phyloP scores from a whole-genome alignment of 1,284 basidiomycete genomes.

The Inonotus obliquus region DNA sequence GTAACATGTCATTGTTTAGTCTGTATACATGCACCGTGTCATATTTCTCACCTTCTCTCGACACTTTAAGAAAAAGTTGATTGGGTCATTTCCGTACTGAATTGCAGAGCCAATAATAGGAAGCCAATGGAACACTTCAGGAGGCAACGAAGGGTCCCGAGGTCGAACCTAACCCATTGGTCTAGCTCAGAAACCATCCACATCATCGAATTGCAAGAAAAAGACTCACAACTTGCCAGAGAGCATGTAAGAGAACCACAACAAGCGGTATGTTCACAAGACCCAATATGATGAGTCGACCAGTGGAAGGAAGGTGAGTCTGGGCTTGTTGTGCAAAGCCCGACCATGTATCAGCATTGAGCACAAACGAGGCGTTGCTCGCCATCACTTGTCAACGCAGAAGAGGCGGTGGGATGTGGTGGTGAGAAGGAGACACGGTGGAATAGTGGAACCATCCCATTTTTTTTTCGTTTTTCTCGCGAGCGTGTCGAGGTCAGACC shows the following conservation, averaged over 20 bases:
- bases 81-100: conserved; percentile 77
- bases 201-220: not conserved
- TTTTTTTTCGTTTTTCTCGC: conserved; percentile 3
- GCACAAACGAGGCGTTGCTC: conserved; percentile 10
- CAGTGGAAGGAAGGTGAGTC: conserved; percentile 13
- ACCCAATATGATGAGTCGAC: conserved; percentile 12
- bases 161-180: conserved; percentile 41
- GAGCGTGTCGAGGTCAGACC: conserved; percentile 2
- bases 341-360: conserved; percentile 7
- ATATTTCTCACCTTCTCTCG: conserved; percentile 69
- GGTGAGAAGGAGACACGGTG: not conserved
- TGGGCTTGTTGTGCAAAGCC: conserved; percentile 16
- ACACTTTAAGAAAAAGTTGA: conserved; percentile 70
- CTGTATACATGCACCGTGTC: no score
- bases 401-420: not conserved
- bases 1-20: not conserved
- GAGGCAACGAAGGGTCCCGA: conserved; percentile 55
- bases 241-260: conserved; percentile 40
- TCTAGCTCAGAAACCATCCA: not conserved
- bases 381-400: conserved; percentile 8
- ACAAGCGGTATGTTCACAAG: conserved; percentile 23
- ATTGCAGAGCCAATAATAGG: conserved; percentile 75
- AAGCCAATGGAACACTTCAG: conserved; percentile 75
- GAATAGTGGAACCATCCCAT: not conserved
- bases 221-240: conserved; percentile 40